Evolutionary conservation across 2,329 filamentous ascomycete genomes (phyloP).

Genomic region (Ceratocystis ficicola): DNA sequence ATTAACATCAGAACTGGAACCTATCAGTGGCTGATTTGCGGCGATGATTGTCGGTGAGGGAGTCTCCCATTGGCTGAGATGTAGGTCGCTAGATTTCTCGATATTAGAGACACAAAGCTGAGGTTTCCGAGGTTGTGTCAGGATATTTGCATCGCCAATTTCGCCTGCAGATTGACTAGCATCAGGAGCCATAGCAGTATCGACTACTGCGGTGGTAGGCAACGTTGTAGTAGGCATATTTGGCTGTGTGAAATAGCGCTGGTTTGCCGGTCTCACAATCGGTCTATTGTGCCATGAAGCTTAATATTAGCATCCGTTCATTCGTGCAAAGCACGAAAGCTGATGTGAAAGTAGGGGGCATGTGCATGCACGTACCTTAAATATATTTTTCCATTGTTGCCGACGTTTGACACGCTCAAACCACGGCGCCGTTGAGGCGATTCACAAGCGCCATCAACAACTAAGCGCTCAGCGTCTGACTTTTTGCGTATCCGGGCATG

Average conservation of each 20-base stretch:
- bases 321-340: neutral
- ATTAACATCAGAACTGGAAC: neutral
- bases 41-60: neutral
- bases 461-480: conserved; percentile 43
- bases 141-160: neutral
- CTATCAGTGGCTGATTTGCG: neutral
- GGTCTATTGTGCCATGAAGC: conserved; percentile 34
- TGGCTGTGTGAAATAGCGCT: conserved; percentile 48
- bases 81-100: conserved; percentile 25
- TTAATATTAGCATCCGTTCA: conserved; percentile 10
- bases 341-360: neutral
- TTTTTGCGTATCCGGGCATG: conserved; percentile 37
- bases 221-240: conserved; percentile 51
- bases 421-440: conserved; percentile 35
- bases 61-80: conserved; percentile 26
- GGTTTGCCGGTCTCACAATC: conserved; percentile 47
- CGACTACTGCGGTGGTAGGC: conserved; percentile 46
- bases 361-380: conserved; percentile 63
- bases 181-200: conserved; percentile 32
- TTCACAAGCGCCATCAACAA: conserved; percentile 46
- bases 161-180: neutral
- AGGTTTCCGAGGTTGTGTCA: neutral
- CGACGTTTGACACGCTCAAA: conserved; percentile 71
- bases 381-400: conserved; percentile 72
- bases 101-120: conserved; percentile 15